Conservation (phyloP, 2,329 filamentous ascomycete species). For the Arthrobotrys iridis region DNA sequence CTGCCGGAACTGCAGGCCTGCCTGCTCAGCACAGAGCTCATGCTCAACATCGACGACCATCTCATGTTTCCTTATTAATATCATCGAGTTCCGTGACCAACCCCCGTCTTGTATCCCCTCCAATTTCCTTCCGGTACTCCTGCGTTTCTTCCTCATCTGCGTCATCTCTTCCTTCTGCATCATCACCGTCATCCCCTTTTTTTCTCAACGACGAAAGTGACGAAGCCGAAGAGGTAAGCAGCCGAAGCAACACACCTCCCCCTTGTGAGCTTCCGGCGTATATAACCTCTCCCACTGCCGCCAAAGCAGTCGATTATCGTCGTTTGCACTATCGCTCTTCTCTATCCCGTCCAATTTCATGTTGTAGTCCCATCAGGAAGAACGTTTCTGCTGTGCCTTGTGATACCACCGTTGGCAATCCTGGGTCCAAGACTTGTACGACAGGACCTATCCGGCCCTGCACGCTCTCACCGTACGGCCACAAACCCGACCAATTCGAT, state of each 20-base stretch:
- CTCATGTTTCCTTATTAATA: slow-evolving; percentile 54
- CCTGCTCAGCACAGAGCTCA: slow-evolving; percentile 49
- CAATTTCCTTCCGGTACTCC: slow-evolving; percentile 39
- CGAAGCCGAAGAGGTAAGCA: slow-evolving; percentile 35
- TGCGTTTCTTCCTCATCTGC: slow-evolving; percentile 25
- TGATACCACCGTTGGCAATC: slow-evolving; percentile 35
- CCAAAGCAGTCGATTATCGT: slow-evolving; percentile 32
- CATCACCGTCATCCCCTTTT: slow-evolving; percentile 21
- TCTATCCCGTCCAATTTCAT: slow-evolving; percentile 35
- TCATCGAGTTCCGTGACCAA: slow-evolving; percentile 27
- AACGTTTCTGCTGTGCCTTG: slow-evolving; percentile 35
- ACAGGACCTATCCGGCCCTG: slow-evolving; percentile 20
- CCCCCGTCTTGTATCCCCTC: slow-evolving; percentile 31
- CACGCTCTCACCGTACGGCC: slow-evolving; percentile 23
- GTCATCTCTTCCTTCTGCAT: slow-evolving; percentile 21
- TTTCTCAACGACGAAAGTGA: slow-evolving; percentile 40
- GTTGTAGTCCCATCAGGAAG: slow-evolving; percentile 27
- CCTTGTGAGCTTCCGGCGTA: slow-evolving; percentile 40
- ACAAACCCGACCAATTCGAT: slow-evolving; percentile 21
- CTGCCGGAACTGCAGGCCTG: slow-evolving; percentile 27
- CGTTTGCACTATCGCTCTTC: slow-evolving; percentile 48
- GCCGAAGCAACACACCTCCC: slow-evolving; percentile 47
- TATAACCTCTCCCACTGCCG: slow-evolving; percentile 31
- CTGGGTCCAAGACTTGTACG: slow-evolving; percentile 22
- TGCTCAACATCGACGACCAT: slow-evolving; percentile 50